Conservation (phyloP, 78 protist species). For the Carpediemonas membranifera region DNA sequence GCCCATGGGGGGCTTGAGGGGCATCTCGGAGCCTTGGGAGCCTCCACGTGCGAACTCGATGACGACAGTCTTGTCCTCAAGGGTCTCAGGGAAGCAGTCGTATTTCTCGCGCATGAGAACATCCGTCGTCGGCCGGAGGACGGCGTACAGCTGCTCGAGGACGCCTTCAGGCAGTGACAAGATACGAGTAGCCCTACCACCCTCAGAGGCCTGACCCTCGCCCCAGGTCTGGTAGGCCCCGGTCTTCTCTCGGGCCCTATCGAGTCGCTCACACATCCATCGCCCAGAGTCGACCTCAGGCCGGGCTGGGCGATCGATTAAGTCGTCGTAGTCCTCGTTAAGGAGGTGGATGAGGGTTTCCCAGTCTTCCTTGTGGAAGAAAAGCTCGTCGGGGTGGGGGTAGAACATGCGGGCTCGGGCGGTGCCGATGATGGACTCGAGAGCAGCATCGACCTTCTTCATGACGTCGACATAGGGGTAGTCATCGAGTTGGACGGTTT, state of each 20-base stretch:
- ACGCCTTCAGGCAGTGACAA: too few relatives aligned
- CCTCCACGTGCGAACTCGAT: constrained; percentile 42
- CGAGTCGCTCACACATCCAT: constrained; percentile 12
- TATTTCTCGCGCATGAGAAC: constrained; percentile 11
- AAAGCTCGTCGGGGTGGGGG: neutral
- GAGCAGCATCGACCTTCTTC: constrained; percentile 7
- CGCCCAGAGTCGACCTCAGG: neutral
- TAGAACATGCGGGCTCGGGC: constrained; percentile 2
- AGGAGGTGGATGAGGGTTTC: constrained; percentile 14
- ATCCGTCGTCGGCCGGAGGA: too few relatives aligned
- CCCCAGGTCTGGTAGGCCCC: too few relatives aligned
- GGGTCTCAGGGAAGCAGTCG: constrained; percentile 7
- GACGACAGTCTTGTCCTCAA: constrained; percentile 23
- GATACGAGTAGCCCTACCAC: too few relatives aligned
- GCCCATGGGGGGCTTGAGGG: constrained; percentile 12
- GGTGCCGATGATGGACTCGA: neutral
- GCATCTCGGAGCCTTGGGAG: constrained; percentile 7
- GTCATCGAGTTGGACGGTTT: constrained; percentile 30
- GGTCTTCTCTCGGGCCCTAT: neutral
- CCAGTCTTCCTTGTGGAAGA: constrained; percentile 1
- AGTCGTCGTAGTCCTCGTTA: constrained; percentile 29
- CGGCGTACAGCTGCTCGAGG: too few relatives aligned
- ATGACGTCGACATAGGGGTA: constrained; percentile 34
- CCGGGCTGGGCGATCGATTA: neutral
- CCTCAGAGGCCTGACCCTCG: too few relatives aligned